These are phyloP conservation scores for Penicillium verhagenii DNA, from an alignment of 495 filamentous ascomycete species.

Conservation along the genomic window DNA sequence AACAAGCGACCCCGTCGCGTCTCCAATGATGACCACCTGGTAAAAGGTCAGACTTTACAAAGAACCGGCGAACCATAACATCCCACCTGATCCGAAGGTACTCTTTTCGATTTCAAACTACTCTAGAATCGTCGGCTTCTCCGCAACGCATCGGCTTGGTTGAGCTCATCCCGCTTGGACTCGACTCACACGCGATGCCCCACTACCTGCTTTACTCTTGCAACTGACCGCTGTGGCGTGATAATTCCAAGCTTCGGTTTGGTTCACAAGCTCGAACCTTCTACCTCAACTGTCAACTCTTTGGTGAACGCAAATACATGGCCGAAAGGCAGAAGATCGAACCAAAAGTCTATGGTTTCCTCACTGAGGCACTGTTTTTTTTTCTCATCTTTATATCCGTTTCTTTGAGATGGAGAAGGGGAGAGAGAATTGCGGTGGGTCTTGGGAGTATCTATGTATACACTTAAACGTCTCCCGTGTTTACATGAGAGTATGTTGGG, in stretches of 20 bases:
- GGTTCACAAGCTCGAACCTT: conserved; percentile 2
- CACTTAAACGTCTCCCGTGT: conserved; percentile 10
- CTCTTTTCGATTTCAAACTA: neutral
- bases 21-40: conserved; percentile 60
- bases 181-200: neutral
- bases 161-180: neutral
- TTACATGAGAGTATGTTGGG: conserved; percentile 7
- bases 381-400: neutral
- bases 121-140: neutral
- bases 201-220: neutral
- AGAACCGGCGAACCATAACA: neutral
- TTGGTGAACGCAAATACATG: conserved; percentile 28
- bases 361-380: neutral
- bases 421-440: neutral
- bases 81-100: neutral
- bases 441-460: conserved; percentile 25
- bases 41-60: conserved; percentile 62
- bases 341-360: conserved; percentile 19
- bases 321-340: conserved; percentile 13
- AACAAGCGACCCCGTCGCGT: conserved; percentile 9
- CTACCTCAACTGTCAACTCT: conserved; percentile 1
- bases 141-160: neutral
- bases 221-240: neutral
- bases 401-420: neutral
- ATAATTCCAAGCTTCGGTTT: neutral